These are phyloP conservation scores for Flaveria robusta DNA, from an alignment of 129 eudicot species.

Conservation along the genomic window DNA sequence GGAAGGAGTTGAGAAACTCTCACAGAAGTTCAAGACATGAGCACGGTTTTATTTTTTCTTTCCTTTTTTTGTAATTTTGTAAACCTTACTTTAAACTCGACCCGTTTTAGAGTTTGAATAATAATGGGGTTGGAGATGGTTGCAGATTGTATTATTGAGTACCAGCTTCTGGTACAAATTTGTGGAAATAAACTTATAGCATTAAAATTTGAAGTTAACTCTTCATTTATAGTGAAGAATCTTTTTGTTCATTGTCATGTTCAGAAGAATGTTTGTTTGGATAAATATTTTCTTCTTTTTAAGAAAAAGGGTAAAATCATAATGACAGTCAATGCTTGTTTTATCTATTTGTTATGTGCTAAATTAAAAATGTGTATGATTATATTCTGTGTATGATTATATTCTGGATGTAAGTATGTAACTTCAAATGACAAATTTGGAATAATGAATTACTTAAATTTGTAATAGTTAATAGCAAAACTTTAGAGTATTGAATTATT, in stretches of 20 bases:
- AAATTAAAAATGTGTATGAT: background rate
- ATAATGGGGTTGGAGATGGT: constrained; percentile 27
- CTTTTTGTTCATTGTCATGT: background rate
- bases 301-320: background rate
- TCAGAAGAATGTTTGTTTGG: background rate
- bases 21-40: constrained; percentile 87
- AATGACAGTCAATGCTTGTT: background rate
- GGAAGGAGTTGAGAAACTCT: constrained; percentile 75
- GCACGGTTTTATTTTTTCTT: background rate
- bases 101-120: constrained; percentile 25
- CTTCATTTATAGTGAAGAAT: background rate
- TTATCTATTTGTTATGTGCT: background rate
- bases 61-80: constrained; percentile 31
- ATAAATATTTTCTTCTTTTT: background rate
- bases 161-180: constrained; percentile 22
- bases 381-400: too few relatives aligned
- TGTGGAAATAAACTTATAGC: constrained; percentile 21
- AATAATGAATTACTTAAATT: too few relatives aligned
- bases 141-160: constrained; percentile 28
- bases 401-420: too few relatives aligned
- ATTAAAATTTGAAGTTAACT: background rate
- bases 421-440: too few relatives aligned
- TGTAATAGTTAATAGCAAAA: too few relatives aligned
- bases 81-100: constrained; percentile 5
- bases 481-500: too few relatives aligned